These are phyloP conservation scores for Nitzschia putrida DNA, from an alignment of 108 stramenopile genomes.

Conservation along the genomic window DNA sequence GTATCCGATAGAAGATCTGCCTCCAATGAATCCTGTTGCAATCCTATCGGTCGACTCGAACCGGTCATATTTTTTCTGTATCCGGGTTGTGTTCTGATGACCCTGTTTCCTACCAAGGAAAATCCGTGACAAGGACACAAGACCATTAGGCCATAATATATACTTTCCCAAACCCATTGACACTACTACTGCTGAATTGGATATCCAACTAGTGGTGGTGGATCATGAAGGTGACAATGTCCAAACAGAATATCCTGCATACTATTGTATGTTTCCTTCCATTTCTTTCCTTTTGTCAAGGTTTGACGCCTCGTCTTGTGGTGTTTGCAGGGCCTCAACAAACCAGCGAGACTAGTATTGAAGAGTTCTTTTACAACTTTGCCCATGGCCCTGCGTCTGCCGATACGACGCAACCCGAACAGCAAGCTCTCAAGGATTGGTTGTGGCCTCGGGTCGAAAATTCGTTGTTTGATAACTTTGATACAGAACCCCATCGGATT, in stretches of 20 bases:
- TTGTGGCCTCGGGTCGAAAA: conserved; percentile 9
- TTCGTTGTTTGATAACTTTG: not conserved
- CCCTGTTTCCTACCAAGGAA: too few species aligned
- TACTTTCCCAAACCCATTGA: not conserved
- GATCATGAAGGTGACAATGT: too few species aligned
- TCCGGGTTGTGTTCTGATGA: not conserved
- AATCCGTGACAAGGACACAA: too few species aligned
- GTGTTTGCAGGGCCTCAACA: conserved; percentile 21
- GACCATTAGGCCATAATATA: not conserved
- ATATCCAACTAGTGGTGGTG: not conserved
- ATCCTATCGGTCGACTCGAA: not conserved
- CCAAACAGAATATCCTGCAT: too few species aligned
- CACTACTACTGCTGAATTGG: too few species aligned
- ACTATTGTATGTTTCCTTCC: too few species aligned
- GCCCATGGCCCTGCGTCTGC: conserved; percentile 11
- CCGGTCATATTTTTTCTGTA: not conserved
- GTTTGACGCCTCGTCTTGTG: not conserved
- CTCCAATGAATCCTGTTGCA: too few species aligned
- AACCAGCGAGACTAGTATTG: not conserved
- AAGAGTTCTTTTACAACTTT: conserved; percentile 14
- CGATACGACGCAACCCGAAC: not conserved
- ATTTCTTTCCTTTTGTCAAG: too few species aligned
- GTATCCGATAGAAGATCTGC: not conserved
- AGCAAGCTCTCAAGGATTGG: conserved; percentile 13
- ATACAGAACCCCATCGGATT: conserved; percentile 3